Base-by-base conservation (phyloP, 805 yeast genomes). In the Spathaspora gorwiae region DNA sequence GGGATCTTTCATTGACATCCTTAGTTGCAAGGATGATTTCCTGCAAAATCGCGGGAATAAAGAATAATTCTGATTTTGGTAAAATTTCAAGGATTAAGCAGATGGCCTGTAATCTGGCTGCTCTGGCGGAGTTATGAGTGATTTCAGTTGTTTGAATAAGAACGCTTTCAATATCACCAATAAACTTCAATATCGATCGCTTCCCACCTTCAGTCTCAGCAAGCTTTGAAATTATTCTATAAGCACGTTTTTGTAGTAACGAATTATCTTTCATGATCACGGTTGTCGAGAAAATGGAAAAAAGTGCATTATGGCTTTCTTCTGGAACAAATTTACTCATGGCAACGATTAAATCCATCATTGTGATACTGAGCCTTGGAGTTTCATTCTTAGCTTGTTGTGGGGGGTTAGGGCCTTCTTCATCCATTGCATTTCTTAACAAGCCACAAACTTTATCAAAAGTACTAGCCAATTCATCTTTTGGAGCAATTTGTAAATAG, bases 21-120 rank as follows among this genome's bases (percentile, higher is more conserved):
- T 92, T 94, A 6, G 97, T 90, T 27, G 89, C 81, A 55, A 94
- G 72, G 45, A 94, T 92, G 24, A 90, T 83, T 69, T 94, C 98
- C 44, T 96, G 88, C 33, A 90, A 73, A 35, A 87, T 68, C 9
- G 85, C 74, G 19, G 97, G 96, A 53, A 94, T 82, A 62, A 90
- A 89, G 53, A 79, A 78, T 54, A 89, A 68, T 51, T 85, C 83
- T 15, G 75, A 64, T 2, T 68, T 50, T 13, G 97, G 95, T 36
- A 90, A 61, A 15, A 80, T 56, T 19, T 79, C 76, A 30, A 88
- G 65, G 6, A 92, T 58, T 9, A 78, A 72, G 42, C 75, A 70
- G 37, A 94, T 72, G 5, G 95, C 87, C 27, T 75, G 66, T 44
- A 94, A 70, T 63, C 97, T 80, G 7, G 95, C 70, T 7, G 95